Conservation (phyloP, 352 stramenopile species). For the Aphanomyces cochlioides region DNA sequence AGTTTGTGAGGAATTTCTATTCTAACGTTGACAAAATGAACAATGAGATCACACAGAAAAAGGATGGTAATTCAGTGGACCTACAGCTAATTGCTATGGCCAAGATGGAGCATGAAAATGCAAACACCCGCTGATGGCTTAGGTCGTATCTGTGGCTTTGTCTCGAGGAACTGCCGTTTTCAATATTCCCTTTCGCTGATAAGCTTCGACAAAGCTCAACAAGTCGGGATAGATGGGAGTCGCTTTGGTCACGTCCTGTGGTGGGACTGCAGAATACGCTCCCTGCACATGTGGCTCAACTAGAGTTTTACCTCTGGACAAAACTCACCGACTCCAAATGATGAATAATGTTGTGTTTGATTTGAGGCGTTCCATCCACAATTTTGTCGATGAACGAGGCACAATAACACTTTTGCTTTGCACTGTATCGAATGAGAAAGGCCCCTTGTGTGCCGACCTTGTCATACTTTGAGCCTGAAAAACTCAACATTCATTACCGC, state of each 20-base stretch:
- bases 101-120: too few species aligned
- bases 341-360: constrained; percentile 70
- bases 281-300: constrained; percentile 32
- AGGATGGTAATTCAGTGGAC: too few species aligned
- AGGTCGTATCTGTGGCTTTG: too few species aligned
- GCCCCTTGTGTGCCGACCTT: constrained; percentile 38
- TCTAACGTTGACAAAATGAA: too few species aligned
- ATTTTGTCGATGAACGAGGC: constrained; percentile 61
- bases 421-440: constrained; percentile 76
- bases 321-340: constrained; percentile 40
- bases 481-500: not conserved
- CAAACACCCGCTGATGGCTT: too few species aligned
- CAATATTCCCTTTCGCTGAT: constrained; percentile 64
- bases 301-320: too few species aligned
- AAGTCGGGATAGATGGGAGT: constrained; percentile 61
- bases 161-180: constrained; percentile 43
- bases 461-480: not conserved
- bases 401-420: constrained; percentile 59
- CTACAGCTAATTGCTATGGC: too few species aligned
- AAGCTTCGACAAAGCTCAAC: constrained; percentile 72
- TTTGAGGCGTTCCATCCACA: constrained; percentile 42
- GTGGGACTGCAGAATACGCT: constrained; percentile 57
- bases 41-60: too few species aligned
- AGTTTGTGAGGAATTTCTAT: too few species aligned
- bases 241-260: constrained; percentile 46